Percentiles rank a stretch among this genome's conserved stretches.
Evolutionary conservation across 1,284 basidiomycete species (phyloP).

Genomic region (Omphalotus olearius): DNA sequence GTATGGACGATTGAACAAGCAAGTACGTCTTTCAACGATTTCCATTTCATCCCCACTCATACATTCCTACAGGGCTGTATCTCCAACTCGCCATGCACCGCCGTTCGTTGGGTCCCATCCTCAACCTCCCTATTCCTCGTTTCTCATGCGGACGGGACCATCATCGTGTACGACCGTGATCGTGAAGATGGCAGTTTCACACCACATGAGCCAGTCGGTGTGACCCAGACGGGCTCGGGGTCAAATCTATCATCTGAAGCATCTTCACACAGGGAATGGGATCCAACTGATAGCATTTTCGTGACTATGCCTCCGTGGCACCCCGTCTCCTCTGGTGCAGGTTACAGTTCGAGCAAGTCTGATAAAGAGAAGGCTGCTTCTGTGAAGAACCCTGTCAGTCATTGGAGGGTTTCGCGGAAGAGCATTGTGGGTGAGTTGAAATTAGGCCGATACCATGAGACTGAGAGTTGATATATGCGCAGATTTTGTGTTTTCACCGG

Average conservation of each 20-base stretch:
- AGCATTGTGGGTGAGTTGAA: conserved; percentile 64
- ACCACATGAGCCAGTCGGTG: conserved; percentile 45
- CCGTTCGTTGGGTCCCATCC: conserved; percentile 87
- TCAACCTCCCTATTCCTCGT: conserved; percentile 84
- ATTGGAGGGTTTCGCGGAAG: conserved; percentile 73
- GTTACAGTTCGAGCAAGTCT: conserved; percentile 29
- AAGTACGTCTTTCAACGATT: conserved; percentile 40
- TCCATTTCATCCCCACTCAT: conserved; percentile 13
- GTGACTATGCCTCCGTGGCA: conserved; percentile 84
- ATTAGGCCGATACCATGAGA: background rate
- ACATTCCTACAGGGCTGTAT: conserved; percentile 60
- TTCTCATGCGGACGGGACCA: conserved; percentile 87
- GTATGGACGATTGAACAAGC: conserved; percentile 91
- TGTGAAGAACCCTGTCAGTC: conserved; percentile 81
- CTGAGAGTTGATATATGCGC: conserved; percentile 9
- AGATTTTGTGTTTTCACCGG: conserved; percentile 91
- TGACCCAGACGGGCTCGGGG: conserved; percentile 9
- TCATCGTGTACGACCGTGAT: conserved; percentile 86
- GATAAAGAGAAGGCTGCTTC: conserved; percentile 57
- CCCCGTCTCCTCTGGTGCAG: conserved; percentile 46
- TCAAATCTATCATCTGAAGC: conserved; percentile 17
- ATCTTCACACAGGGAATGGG: conserved; percentile 50
- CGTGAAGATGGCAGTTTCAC: conserved; percentile 80
- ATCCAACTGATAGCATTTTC: conserved; percentile 68
- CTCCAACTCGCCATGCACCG: conserved; percentile 74